A percentile compares a stretch with the other conserved stretches of the same genome.
Evolutionary conservation across 2,329 filamentous ascomycete species (phyloP).

Genomic region (Blastomyces parvus): DNA sequence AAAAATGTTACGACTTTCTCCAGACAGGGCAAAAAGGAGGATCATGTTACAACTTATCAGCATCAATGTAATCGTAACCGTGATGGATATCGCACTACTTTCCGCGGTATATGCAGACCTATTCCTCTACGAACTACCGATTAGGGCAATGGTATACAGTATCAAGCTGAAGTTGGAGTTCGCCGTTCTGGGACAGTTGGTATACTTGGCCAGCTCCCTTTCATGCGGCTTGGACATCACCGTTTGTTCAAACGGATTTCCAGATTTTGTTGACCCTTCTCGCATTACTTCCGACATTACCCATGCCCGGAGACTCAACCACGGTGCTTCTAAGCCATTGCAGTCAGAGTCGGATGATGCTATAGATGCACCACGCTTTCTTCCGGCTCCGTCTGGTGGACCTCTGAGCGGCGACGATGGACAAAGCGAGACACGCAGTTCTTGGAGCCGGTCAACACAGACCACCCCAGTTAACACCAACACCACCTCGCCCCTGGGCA

Average conservation of each 20-base stretch:
- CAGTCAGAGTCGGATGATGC: conserved; percentile 9
- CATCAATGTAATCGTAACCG: conserved; percentile 42
- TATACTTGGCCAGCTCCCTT: conserved; percentile 33
- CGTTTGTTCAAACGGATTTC: conserved; percentile 27
- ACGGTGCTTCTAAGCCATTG: conserved; percentile 12
- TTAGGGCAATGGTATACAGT: conserved; percentile 41
- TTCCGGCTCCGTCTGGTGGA: background rate
- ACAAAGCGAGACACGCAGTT: background rate
- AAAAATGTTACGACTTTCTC: conserved; percentile 41
- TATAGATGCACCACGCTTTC: background rate
- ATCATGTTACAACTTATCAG: conserved; percentile 42
- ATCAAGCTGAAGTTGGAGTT: conserved; percentile 45
- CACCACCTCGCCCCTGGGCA: background rate
- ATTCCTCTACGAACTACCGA: conserved; percentile 40
- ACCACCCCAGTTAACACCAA: background rate
- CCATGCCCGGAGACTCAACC: conserved; percentile 21
- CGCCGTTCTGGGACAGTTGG: conserved; percentile 39
- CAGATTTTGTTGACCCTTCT: conserved; percentile 38
- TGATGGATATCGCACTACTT: conserved; percentile 38
- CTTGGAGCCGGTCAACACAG: background rate
- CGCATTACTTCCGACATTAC: conserved; percentile 36
- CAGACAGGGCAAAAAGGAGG: conserved; percentile 33
- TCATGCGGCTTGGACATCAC: conserved; percentile 32
- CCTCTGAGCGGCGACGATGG: background rate
- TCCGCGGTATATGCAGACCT: conserved; percentile 36